Evolutionary conservation across 441 rosid genomes (phyloP), one percentile per base, ranked within the genome.

Genomic region (Omphalea diandra): DNA sequence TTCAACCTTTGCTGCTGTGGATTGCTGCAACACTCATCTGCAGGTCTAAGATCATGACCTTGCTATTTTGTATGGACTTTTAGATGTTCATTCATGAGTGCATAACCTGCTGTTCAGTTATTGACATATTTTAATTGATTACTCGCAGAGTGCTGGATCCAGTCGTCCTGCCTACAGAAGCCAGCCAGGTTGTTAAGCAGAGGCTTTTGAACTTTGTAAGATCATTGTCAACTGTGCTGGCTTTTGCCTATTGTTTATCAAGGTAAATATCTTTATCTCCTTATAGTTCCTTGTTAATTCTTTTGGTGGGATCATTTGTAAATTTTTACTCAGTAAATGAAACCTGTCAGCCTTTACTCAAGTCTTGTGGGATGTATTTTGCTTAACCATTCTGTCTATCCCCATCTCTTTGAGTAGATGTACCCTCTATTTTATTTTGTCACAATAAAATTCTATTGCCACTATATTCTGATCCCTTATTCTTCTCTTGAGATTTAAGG

Each of bases 1-100:
- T 91, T 76, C 98, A 87, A 77, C 97, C 98, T 70, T 76, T 91
- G 78, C 78, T 91, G 78, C 83, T 93, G 67, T 93, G 98, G 97
- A 70, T 79, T 73, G 94, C 94, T 59, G 87, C 93, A 63, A 79
- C 75, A 61, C 85, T 87, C 63, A 55, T 93, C 59, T 89, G 98
- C 98, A 89, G 96, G 97, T 93, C 71, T 72, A 36, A 61, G 56
- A 57, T 72, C 44, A 27, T 57, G 36, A 35, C 44, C 53, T 76
- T 36, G n/a, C 38, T 71, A 66, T 52, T 57, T 67, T 61, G 12
- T 12, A 52, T 22, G 31, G 31, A 52, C 15, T 52, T 52, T 18
- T 8, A 47, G 50, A 46, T 27, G 18, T 66, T 46, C 55, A 49
- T 35, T 71, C 60, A 61, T 38, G 65, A 57, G 33, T 62, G 69